Evolutionary conservation across 345 rosid species (phyloP).

Genomic region (Salix exigua): DNA sequence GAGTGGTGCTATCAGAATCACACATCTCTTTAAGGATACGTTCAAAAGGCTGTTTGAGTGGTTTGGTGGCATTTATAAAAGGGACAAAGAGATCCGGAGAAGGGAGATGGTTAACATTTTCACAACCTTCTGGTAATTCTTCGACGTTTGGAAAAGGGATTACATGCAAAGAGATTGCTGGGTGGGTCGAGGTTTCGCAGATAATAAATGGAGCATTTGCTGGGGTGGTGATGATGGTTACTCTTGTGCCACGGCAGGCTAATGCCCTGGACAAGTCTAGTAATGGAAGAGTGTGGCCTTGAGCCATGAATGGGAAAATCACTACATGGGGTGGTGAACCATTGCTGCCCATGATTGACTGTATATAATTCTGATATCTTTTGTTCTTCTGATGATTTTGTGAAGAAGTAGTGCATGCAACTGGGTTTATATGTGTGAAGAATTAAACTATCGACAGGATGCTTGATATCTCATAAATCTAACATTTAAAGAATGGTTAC

Average conservation of each 20-base stretch:
- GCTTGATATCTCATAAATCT: background rate
- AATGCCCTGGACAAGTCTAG: background rate
- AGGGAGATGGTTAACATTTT: slow-evolving; percentile 25
- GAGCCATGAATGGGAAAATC: slow-evolving; percentile 11
- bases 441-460: background rate
- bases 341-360: background rate
- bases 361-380: background rate
- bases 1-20: background rate
- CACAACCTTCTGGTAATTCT: slow-evolving; percentile 17
- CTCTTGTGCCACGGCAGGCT: background rate
- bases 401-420: background rate
- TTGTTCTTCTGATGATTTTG: background rate
- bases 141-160: background rate
- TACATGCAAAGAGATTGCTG: background rate
- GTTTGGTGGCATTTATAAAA: slow-evolving; percentile 19
- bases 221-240: background rate
- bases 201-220: background rate
- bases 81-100: slow-evolving; percentile 15
- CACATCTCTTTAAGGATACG: slow-evolving; percentile 11
- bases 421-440: background rate
- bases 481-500: background rate
- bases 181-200: background rate
- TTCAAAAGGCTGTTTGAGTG: slow-evolving; percentile 24
- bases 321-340: background rate
- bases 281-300: slow-evolving; percentile 4